Base-by-base conservation (phyloP, 2,329 filamentous ascomycete species). In the Exophiala spinifera region DNA sequence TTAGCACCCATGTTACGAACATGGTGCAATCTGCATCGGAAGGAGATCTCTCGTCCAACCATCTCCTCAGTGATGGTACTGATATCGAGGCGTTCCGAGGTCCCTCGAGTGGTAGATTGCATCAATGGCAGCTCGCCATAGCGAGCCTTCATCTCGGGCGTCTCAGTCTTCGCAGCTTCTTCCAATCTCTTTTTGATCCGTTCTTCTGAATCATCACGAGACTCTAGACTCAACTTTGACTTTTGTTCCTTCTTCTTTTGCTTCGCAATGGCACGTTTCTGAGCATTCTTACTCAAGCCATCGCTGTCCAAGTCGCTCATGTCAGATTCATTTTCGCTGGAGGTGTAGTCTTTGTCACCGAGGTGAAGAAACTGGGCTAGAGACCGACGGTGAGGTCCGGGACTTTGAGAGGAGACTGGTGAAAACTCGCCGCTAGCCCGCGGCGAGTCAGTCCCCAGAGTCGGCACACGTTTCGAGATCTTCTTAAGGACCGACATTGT, bases 1-100 rank as follows among this genome's bases (percentile, higher is more conserved):
- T 88, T 86, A 63, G 88, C 81, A 67, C 89, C 92, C 74, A 96
- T 81, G 63, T 87, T 86, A 44, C 91, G 84, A 55, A 94, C 79
- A 53, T 91, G 89, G 69, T 92, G 87, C 17, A 94, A 76, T 31
- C 89, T 80, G 33, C 86, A 87, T 37, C 83, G 82, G 72, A 91
- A 90, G 51, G 74, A 72, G 46, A 90, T 76, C 59, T 80, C 75
- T 62, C 84, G 73, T 31, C 84, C 86, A 17, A 79, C 74, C 54
- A 79, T 72, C n/a, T 73, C 71, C 3, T 72, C 67, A 4, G 74
- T 76, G 47, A 86, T 75, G 39, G 78, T 72, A 13, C 78, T 73
- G 15, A 86, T 70, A 20, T 76, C 70, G 50, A 74, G 66, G 13
- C 80, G 76, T 2, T 71, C 63, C 59, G 81, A 71, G 46, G 75